Evolutionary conservation across 805 yeast genomes (phyloP).

Genomic region (Candida sithepensis): DNA sequence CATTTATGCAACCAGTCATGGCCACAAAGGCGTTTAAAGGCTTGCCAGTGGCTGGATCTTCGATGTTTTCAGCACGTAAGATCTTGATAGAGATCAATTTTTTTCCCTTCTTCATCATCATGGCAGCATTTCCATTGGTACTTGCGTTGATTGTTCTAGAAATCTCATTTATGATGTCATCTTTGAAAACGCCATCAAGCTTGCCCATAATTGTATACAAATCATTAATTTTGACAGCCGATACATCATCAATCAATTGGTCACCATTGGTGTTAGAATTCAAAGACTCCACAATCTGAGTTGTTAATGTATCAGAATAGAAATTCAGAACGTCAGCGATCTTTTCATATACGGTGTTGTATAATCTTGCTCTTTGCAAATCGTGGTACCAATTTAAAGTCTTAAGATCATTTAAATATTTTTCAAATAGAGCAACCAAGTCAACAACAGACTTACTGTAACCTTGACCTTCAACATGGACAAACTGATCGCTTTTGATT

Average conservation of each 20-base stretch:
- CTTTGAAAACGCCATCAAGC: slow-evolving; percentile 15
- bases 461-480: slow-evolving; percentile 11
- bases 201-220: slow-evolving; percentile 11
- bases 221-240: slow-evolving; percentile 18
- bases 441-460: slow-evolving; percentile 14
- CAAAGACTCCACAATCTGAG: slow-evolving; percentile 10
- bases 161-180: slow-evolving; percentile 13
- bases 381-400: slow-evolving; percentile 6
- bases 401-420: slow-evolving; percentile 6
- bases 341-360: slow-evolving; percentile 10
- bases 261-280: neutral
- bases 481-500: slow-evolving; percentile 9
- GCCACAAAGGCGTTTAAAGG: slow-evolving; percentile 12
- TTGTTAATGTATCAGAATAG: slow-evolving; percentile 10
- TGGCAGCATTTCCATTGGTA: slow-evolving; percentile 2
- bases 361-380: slow-evolving; percentile 11
- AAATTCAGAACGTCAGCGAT: slow-evolving; percentile 5
- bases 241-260: slow-evolving; percentile 2
- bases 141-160: slow-evolving; percentile 4
- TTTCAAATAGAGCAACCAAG: slow-evolving; percentile 12
- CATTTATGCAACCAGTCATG: slow-evolving; percentile 15
- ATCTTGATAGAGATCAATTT: slow-evolving; percentile 11
- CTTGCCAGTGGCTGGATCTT: slow-evolving; percentile 7
- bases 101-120: neutral
- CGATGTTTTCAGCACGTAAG: slow-evolving; percentile 15